Conservation (phyloP, 2,329 filamentous ascomycete genomes). For the Phaeosphaeriaceae sp. region DNA sequence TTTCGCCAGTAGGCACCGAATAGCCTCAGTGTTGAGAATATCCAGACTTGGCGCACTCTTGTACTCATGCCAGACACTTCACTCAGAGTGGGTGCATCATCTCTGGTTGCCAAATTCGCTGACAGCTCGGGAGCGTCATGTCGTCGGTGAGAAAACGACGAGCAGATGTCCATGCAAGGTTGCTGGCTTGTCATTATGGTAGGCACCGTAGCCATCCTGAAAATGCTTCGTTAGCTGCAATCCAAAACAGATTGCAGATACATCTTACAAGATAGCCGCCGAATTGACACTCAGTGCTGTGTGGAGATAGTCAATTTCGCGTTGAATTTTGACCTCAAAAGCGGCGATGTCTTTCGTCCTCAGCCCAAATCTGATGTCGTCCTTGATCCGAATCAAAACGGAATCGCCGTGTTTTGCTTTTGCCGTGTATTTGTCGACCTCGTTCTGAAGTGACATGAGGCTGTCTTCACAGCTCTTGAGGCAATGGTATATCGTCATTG, state of each 20-base stretch:
- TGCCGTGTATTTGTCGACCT: slow-evolving; percentile 2
- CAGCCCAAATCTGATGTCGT: slow-evolving; percentile 8
- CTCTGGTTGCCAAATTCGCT: no score
- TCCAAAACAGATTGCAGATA: background rate
- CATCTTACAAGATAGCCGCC: slow-evolving; percentile 14
- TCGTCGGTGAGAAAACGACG: no score
- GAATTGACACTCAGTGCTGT: slow-evolving; percentile 9
- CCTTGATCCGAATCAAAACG: slow-evolving; percentile 2
- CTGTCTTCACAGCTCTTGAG: slow-evolving; percentile 16
- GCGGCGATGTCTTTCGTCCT: slow-evolving; percentile 16
- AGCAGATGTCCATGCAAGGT: no score
- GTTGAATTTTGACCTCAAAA: slow-evolving; percentile 12
- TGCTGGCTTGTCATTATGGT: background rate
- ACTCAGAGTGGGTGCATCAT: no score
- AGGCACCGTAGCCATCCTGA: slow-evolving; percentile 4
- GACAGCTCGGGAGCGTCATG: no score
- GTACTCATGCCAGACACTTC: no score
- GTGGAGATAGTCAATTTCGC: slow-evolving; percentile 11
- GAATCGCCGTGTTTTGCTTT: background rate
- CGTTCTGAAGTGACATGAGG: slow-evolving; percentile 5
- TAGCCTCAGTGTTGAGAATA: no score
- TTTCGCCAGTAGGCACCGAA: no score
- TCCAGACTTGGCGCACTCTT: no score
- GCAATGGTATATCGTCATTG: slow-evolving; percentile 13
- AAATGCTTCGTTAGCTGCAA: background rate